Base-by-base conservation (phyloP, 2,329 filamentous ascomycete species). In the Venturia pyrina region DNA sequence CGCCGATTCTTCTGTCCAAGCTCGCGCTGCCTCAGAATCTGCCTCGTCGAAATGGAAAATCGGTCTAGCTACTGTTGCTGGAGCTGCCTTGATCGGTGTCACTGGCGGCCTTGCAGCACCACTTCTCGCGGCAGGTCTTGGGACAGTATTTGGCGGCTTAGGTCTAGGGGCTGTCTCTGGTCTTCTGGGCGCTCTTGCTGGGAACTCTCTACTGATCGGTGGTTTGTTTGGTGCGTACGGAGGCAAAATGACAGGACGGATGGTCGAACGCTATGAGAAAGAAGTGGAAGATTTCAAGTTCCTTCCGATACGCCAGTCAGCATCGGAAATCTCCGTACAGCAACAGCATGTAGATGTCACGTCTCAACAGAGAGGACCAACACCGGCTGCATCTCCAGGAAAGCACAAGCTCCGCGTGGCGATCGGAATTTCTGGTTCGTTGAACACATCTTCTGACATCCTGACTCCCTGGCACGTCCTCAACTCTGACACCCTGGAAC, bases 371-470 rank as follows among this genome's bases (percentile, higher is more conserved):
- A 57, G 24, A 19, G 53, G 28, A 15, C 37, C 53, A 5, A 37
- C 24, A 37, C 64, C 57, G 21, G 24, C 24, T 21, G 32, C 24
- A 28, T 8, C n/a, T n/a, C 62, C 2, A 70, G 72, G 64, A 68
- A 43, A 56, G 24, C 73, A 73, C 66, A 70, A 71, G 17, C 65
- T 68, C 15, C 66, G 66, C 19, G 65, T 67, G 11, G 40, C 65
- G 6, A 67, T 67, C 46, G 66, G 66, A 5, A 64, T 67, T 32
- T 48, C 48, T 21, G 66, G 66, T 19, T 66, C 46, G 3, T 21
- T 67, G 8, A 63, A 15, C 17, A 46, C 40, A 24, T 11, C 34
- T 17, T 28, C 19, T n/a, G 66, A 67, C 34, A 48, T 63, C 19
- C 24, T 60, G 5, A 44, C 24, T 1, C 66, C 66, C 5, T 67